phyloP scores from a whole-genome alignment of 2,329 filamentous ascomycete genomes.

The Elsinoe arachidis region DNA sequence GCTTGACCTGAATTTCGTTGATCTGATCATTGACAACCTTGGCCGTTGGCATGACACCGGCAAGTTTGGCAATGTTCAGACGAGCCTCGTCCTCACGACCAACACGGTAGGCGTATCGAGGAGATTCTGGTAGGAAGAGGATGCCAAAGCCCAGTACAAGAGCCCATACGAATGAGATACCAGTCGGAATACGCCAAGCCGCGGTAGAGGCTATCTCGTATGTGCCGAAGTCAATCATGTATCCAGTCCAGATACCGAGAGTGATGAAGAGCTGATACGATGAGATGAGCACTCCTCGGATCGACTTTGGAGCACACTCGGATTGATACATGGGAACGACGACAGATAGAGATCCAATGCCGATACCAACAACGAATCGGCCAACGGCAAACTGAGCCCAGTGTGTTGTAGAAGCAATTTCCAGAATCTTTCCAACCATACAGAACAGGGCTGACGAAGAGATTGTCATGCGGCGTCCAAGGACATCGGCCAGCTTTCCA shows the following conservation, averaged over 20 bases:
- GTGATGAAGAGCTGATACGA: constrained; percentile 40
- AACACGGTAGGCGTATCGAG: constrained; percentile 25
- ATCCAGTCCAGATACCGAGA: constrained; percentile 32
- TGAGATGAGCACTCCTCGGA: constrained; percentile 55
- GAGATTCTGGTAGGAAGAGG: constrained; percentile 26
- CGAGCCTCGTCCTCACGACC: constrained; percentile 26
- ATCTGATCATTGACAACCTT: constrained; percentile 23
- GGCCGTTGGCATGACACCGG: constrained; percentile 21
- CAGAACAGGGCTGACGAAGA: constrained; percentile 39
- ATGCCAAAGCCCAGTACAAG: constrained; percentile 27
- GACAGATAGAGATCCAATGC: constrained; percentile 41
- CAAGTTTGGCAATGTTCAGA: constrained; percentile 23
- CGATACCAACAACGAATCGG: constrained; percentile 35
- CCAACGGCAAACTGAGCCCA: constrained; percentile 44
- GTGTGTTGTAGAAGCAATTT: constrained; percentile 32
- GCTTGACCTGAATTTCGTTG: constrained; percentile 25
- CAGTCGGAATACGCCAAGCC: constrained; percentile 27
- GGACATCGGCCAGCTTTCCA: constrained; percentile 46
- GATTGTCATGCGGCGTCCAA: constrained; percentile 40
- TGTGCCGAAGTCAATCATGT: constrained; percentile 26
- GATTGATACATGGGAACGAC: constrained; percentile 60
- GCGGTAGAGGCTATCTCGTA: constrained; percentile 17
- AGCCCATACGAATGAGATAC: constrained; percentile 26
- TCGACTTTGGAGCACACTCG: constrained; percentile 53
- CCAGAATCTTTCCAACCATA: constrained; percentile 35